Evolutionary conservation across 106 monocot species (phyloP), one percentile per base, ranked within the genome.

Genomic region (Xerophyta viscosa): DNA sequence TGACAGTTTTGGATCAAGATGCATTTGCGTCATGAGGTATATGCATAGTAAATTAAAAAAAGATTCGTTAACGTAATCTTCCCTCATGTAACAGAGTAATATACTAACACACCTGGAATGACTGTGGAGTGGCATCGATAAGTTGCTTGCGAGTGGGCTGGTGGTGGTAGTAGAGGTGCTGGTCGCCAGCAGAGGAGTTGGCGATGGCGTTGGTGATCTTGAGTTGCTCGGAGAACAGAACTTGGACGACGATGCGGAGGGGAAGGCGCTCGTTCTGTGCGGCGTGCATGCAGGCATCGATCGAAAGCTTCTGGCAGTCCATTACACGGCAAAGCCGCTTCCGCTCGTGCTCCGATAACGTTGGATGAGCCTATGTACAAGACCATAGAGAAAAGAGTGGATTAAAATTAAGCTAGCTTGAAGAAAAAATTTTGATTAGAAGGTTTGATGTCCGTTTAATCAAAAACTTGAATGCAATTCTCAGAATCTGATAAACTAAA

Each of bases 301-400:
- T 84, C 22, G 93, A 94, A 23, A 94, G 84, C 65, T 94, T 94
- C 68, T 94, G 93, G 81, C 93, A 84, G 60, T 94, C 93, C 93
- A 94, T 94, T 46, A 84, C 93, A 0, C 93, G 65, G 78, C 93
- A 94, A 5, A 94, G 72, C 13, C 93, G 74, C 74, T 94, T 94
- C 46, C 93, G 29, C 62, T 94, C 93, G 62, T 94, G 88, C 68
- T 94, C 93, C 3, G 83, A 80, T 5, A 94, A 63, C 27, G 70
- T 70, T 21, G 93, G 88, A 50, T 94, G 93, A 11, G 93, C 83
- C 92, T 92, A 37, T 1, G 5, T 11, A 14, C 41, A 8, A 54
- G 22, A 6, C 24, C 2, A 21, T 11, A 20, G 20, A 33, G n/a
- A n/a, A n/a, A n/a, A n/a, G n/a, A n/a, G n/a, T n/a, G n/a, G 33